Base-by-base conservation (phyloP, 495 filamentous ascomycete species). In the Aspergillus panamensis region DNA sequence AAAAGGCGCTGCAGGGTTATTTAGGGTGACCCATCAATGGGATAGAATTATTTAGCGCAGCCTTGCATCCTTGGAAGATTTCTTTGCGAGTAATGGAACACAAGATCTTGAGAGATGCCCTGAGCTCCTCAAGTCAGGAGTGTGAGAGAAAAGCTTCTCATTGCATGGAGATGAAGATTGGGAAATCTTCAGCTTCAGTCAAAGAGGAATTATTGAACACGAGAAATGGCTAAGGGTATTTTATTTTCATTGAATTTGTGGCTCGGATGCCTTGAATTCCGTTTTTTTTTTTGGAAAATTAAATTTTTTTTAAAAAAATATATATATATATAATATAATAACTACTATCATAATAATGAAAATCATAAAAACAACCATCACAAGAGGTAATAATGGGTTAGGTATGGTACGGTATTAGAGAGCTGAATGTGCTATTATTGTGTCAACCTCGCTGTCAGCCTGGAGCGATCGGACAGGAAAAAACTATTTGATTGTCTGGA, bases 221-320 rank as follows among this genome's bases (percentile, higher is more conserved):
- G 35, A 39, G 35, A 39, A 39, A 39, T 39, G 3, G 0, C 35
- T 39, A 39, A 39, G 10, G 14, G 14, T 16, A 25, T 51, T 32
- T 32, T 33, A 51, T 29, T 42, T 33, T 42, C n/a, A 9, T 25
- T 8, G 50, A 40, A 21, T 29, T 16, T 40, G 17, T 37, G 50
- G 33, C 20, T 42, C 33, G 50, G 50, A 53, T 53, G 17, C 10
- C 32, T 42, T 14, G 20, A 42, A 53, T 53, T 53, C 50, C 50
- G 50, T 25, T 6, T 13, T 9, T 13, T 13, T 33, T n/a, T n/a
- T n/a, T n/a, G n/a, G n/a, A n/a, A n/a, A n/a, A n/a, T n/a, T n/a
- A n/a, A n/a, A n/a, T n/a, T n/a, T n/a, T n/a, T n/a, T n/a, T n/a
- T n/a, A n/a, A n/a, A n/a, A n/a, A n/a, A n/a, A n/a, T n/a, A n/a